These are phyloP conservation scores for Phaffia rhodozyma DNA, from an alignment of 1,284 basidiomycete genomes.

Conservation along the genomic window DNA sequence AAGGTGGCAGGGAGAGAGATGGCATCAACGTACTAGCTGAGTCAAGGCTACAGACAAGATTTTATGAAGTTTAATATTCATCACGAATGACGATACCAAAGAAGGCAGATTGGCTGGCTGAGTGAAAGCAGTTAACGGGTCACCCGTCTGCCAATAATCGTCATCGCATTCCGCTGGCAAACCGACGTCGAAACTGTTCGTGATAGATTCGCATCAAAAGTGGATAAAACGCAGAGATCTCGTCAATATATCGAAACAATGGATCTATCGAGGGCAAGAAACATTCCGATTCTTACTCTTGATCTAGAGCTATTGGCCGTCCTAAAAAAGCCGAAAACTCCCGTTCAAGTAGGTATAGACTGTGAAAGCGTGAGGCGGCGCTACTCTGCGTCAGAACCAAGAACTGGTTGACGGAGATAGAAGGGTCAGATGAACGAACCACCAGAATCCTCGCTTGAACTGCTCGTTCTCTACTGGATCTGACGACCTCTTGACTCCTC, in stretches of 20 bases:
- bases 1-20: background rate
- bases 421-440: background rate
- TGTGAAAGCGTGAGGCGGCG: background rate
- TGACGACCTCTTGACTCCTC: constrained; percentile 10
- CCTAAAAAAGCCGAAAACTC: constrained; percentile 16
- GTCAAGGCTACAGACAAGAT: constrained; percentile 11
- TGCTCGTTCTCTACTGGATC: constrained; percentile 14
- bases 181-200: constrained; percentile 14
- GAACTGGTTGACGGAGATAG: background rate
- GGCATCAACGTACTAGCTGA: background rate
- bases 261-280: background rate
- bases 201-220: background rate
- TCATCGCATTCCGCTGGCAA: constrained; percentile 15
- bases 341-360: constrained; percentile 11
- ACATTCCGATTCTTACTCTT: constrained; percentile 8
- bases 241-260: background rate
- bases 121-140: background rate
- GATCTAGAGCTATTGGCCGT: constrained; percentile 10
- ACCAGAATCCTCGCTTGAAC: constrained; percentile 14
- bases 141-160: constrained; percentile 14
- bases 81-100: constrained; percentile 8
- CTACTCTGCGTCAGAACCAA: background rate
- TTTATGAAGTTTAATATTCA: constrained; percentile 3
- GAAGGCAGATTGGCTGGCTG: constrained; percentile 9
- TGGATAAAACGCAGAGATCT: background rate